Conservation (phyloP, 371 early-diverging fungal genomes). For the Mucor indicus region DNA sequence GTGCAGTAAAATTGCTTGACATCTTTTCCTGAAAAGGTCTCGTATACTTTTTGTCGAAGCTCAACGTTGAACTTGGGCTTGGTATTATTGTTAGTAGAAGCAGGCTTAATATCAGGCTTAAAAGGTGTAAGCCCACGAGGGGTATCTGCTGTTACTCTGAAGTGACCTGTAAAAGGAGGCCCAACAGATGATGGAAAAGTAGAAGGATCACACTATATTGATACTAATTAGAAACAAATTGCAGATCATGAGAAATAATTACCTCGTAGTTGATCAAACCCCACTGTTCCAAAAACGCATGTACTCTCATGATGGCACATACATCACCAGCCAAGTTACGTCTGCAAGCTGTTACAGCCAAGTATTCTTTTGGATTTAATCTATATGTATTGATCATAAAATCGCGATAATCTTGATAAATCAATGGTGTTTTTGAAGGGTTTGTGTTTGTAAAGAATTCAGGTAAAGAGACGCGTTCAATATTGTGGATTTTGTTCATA, state of each 20-base stretch:
- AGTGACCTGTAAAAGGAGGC: constrained; percentile 95
- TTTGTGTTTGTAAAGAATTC: constrained; percentile 94
- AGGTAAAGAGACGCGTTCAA: constrained; percentile 89
- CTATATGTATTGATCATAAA: constrained; percentile 98
- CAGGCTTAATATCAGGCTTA: constrained; percentile 56
- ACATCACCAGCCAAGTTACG: constrained; percentile 96
- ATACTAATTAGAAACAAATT: background rate
- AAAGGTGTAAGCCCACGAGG: constrained; percentile 91
- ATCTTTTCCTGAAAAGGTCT: constrained; percentile 26
- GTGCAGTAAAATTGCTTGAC: constrained; percentile 65
- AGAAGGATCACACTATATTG: constrained; percentile 85
- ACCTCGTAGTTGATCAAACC: constrained; percentile 97
- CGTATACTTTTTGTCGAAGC: constrained; percentile 59
- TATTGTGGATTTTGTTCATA: constrained; percentile 80
- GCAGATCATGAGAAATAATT: background rate
- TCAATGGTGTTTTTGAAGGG: constrained; percentile 86
- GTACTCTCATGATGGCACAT: constrained; percentile 95
- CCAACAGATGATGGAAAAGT: constrained; percentile 90
- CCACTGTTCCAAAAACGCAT: constrained; percentile 99
- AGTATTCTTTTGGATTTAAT: constrained; percentile 90
- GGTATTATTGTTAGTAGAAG: background rate
- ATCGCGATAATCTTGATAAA: constrained; percentile 95
- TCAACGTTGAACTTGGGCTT: constrained; percentile 33
- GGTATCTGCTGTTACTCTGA: constrained; percentile 93
- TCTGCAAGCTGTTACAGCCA: constrained; percentile 95